Percentiles rank a stretch among this genome's conserved stretches.
These are phyloP conservation scores for Penicillium sp. DNA, from an alignment of 2,329 filamentous ascomycete genomes.

Conservation along the genomic window DNA sequence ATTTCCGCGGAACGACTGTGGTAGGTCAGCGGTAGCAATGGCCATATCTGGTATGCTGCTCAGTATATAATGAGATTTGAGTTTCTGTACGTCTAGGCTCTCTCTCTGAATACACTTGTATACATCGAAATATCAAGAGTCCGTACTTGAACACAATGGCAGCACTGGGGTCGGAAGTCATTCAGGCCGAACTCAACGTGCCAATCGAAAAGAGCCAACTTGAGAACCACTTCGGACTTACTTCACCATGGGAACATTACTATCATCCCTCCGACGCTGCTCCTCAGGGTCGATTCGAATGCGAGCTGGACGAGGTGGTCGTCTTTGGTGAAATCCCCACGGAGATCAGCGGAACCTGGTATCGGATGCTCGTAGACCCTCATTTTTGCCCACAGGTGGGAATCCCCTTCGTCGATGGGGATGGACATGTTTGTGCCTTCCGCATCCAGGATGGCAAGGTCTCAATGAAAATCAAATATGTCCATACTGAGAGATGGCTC, in stretches of 20 bases:
- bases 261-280: conserved; percentile 4
- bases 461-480: neutral
- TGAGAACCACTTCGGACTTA: neutral
- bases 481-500: neutral
- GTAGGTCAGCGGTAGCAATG: too few species aligned
- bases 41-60: too few species aligned
- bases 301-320: neutral
- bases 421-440: neutral
- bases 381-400: neutral
- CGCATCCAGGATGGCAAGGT: neutral
- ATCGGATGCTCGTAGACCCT: neutral
- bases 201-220: neutral
- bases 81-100: neutral
- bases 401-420: neutral
- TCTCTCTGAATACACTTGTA: neutral
- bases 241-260: conserved; percentile 7
- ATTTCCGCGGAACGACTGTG: too few species aligned
- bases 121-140: neutral
- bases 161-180: neutral
- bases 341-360: neutral
- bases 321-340: neutral
- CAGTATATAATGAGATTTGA: neutral
- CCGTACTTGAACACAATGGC: neutral
- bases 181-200: neutral
- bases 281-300: conserved; percentile 8